Percentiles rank a stretch among this genome's conserved stretches.
phyloP scores from a whole-genome alignment of 2,329 filamentous ascomycete species.

The Allantophomopsis lycopodina region DNA sequence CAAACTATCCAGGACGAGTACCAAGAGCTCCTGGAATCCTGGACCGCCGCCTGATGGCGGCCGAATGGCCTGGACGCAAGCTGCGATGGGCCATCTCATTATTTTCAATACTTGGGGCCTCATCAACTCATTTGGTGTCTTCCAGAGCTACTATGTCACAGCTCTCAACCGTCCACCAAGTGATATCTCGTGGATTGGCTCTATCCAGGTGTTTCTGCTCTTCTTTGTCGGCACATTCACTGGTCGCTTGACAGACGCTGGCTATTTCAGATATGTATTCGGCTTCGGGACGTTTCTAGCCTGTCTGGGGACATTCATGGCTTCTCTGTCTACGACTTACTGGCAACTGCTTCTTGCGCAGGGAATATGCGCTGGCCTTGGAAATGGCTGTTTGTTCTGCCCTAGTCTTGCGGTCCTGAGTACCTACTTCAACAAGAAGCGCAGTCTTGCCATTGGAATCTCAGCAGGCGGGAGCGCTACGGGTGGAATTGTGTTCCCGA shows the following conservation, averaged over 20 bases:
- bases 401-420: slow-evolving; percentile 21
- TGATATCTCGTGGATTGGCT: slow-evolving; percentile 30
- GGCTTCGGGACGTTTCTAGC: slow-evolving; percentile 1
- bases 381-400: slow-evolving; percentile 22
- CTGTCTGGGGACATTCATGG: slow-evolving; percentile 21
- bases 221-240: slow-evolving; percentile 26
- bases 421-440: slow-evolving; percentile 22
- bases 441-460: slow-evolving; percentile 19
- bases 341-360: slow-evolving; percentile 27
- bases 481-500: slow-evolving; percentile 26
- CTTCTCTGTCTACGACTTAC: slow-evolving; percentile 20
- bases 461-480: slow-evolving; percentile 19
- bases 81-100: slow-evolving; percentile 9
- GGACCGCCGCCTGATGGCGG: slow-evolving; percentile 18
- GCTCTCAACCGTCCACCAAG: slow-evolving; percentile 18
- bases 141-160: slow-evolving; percentile 27
- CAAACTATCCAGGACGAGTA: slow-evolving; percentile 8
- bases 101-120: slow-evolving; percentile 20
- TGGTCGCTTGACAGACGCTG: slow-evolving; percentile 24
- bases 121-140: slow-evolving; percentile 26
- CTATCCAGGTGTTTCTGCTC: slow-evolving; percentile 26
- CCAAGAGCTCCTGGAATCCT: slow-evolving; percentile 14
- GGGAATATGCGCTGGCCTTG: slow-evolving; percentile 23
- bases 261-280: slow-evolving; percentile 20
- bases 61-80: slow-evolving; percentile 14